Base-by-base conservation (phyloP, 805 yeast species). In the Hanseniaspora osmophila region DNA sequence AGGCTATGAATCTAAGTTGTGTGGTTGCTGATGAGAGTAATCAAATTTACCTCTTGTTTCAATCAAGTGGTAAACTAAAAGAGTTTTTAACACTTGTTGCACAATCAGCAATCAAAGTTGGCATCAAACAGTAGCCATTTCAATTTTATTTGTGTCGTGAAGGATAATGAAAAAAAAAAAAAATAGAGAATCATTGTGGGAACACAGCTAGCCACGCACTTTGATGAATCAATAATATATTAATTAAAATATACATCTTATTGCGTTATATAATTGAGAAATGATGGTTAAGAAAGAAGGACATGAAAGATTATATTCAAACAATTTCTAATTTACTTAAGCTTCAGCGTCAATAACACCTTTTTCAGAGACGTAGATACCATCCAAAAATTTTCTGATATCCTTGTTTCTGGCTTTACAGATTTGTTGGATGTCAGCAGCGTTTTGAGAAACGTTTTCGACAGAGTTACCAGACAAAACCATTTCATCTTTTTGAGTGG, bases 311-410 rank as follows among this genome's bases (percentile, higher is more conserved):
- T 22, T 7, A 5, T 7, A 22, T 5, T 22, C 27, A 5, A 22
- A 22, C 27, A 22, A 30, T 29, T 45, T 33, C 18, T 41, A 30
- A 18, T 32, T 29, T 38, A 33, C 41, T 60, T 64, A 67, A 27
- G 58, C 60, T 41, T 80, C 88, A 22, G 27, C 79, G 55, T 72
- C 83, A 67, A 90, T 76, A 69, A 75, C 74, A 65, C 95, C 95
- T 74, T 83, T 84, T 75, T 84, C 94, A 59, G 96, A 88, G 64
- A 90, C 98, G 73, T 90, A 90, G 76, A 90, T 88, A 87, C 99
- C 99, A 73, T 94, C 98, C 79, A 92, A 84, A 81, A 90, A 90
- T 80, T 90, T 90, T 77, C 98, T 85, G 88, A 92, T 90, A 92
- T 90, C 98, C 90, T 92, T 92, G 92, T 90, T 90, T 79, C 95